Base-by-base conservation (phyloP, 2,329 filamentous ascomycete genomes). In the Fusarium sublunatum region DNA sequence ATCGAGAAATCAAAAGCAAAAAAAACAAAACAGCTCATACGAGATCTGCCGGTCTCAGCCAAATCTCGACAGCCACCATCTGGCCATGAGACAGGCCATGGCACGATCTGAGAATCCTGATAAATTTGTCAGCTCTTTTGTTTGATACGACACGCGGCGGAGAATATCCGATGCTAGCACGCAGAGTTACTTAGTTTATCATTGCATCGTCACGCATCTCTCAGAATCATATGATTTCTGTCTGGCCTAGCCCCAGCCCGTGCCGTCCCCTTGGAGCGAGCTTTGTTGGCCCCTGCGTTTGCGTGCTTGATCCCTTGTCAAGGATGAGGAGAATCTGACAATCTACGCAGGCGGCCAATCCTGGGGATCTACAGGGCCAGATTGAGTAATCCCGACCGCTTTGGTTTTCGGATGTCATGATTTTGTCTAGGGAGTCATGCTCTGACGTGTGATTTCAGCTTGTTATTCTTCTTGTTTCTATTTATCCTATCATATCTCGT, bases 171-270 rank as follows among this genome's bases (percentile, higher is more conserved):
- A 45, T 64, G 54, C 19, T 19, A 19, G 45, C 41, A 43, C 53
- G 12, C 29, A 31, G 29, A 2, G 9, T 11, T 11, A 4, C 10
- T 11, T 31, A 11, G 5, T 5, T 36, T 25, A 44, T 47, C 46
- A 56, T n/a, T 49, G 46, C 46, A 49, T 41, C 35, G 45, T 40
- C 35, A 50, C 34, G 47, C 36, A 24, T 52, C 38, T 45, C 49
- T 34, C 15, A n/a, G 31, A 49, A 65, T 63, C 62, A 65, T 58
- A 65, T 65, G 62, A 65, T 65, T 58, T 46, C 40, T 29, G 15
- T 36, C 29, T 35, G 32, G 19, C 35, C 9, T 39, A 7, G 19
- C 36, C 19, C 36, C 19, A 24, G 10, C 32, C 41, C 39, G 56
- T 53, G 31, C 61, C 39, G 46, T 58, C 31, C 34, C 53, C 39